These are phyloP conservation scores for Carallia brachiata DNA, from an alignment of 345 rosid genomes.

Conservation along the genomic window DNA sequence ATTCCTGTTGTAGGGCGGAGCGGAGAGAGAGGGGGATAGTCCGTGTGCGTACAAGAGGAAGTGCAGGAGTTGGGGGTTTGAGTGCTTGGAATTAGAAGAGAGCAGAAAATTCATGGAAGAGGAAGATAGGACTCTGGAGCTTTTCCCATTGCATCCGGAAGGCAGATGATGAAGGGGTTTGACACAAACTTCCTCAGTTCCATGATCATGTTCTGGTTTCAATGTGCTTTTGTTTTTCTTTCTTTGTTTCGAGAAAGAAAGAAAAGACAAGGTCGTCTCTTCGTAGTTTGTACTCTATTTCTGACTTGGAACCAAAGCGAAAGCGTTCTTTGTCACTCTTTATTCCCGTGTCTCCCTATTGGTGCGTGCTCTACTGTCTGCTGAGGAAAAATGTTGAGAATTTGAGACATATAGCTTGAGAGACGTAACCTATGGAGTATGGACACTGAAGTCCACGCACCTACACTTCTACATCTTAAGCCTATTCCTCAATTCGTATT, in stretches of 20 bases:
- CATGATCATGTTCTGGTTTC: neutral
- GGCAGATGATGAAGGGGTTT: constrained; percentile 48
- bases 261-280: constrained; percentile 14
- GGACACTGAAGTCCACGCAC: constrained; percentile 71
- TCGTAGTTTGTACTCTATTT: constrained; percentile 14
- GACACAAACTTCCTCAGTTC: too few relatives aligned
- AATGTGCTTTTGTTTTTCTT: constrained; percentile 15
- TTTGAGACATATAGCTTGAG: constrained; percentile 30
- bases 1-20: constrained; percentile 27
- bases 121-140: constrained; percentile 76
- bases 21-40: constrained; percentile 49
- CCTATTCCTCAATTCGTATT: constrained; percentile 10
- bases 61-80: constrained; percentile 85
- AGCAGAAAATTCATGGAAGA: constrained; percentile 39
- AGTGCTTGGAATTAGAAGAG: constrained; percentile 54
- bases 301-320: constrained; percentile 22
- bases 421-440: neutral
- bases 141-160: constrained; percentile 96
- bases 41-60: constrained; percentile 77
- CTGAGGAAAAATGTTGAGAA: constrained; percentile 8
- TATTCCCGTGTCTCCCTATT: neutral
- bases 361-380: neutral
- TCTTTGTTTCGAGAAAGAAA: constrained; percentile 11
- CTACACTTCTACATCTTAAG: constrained; percentile 18
- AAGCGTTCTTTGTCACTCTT: constrained; percentile 22